A percentile compares a stretch with the other conserved stretches of the same genome.
These are phyloP conservation scores for Melanomma pulvis-pyrius DNA, from an alignment of 495 filamentous ascomycete genomes.

Conservation along the genomic window DNA sequence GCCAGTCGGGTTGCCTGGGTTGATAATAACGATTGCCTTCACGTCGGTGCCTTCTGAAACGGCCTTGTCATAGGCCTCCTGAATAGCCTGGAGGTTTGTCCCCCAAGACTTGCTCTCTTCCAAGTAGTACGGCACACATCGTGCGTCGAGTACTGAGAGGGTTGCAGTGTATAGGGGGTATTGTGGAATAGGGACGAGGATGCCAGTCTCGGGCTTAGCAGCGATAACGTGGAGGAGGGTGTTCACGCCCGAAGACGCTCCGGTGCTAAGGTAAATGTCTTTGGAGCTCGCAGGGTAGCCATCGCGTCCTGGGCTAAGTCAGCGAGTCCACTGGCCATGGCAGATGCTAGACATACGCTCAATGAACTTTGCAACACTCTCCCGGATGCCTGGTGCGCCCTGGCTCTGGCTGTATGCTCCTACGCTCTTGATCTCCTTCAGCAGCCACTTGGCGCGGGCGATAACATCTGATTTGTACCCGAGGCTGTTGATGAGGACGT, in stretches of 20 bases:
- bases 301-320: constrained; percentile 64
- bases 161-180: constrained; percentile 98
- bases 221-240: constrained; percentile 91
- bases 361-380: constrained; percentile 91
- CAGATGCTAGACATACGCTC: constrained; percentile 58
- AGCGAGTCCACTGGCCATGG: neutral
- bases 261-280: constrained; percentile 83
- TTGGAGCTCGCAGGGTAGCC: constrained; percentile 77
- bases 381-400: constrained; percentile 78
- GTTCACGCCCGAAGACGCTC: constrained; percentile 92
- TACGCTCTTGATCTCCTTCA: constrained; percentile 83
- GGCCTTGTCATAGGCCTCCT: constrained; percentile 68
- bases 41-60: constrained; percentile 76
- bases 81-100: constrained; percentile 78
- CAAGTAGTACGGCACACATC: constrained; percentile 88
- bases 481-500: constrained; percentile 64
- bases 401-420: constrained; percentile 96
- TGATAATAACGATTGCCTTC: constrained; percentile 92
- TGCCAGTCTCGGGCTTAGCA: constrained; percentile 72
- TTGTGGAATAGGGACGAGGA: constrained; percentile 94
- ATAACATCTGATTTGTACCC: constrained; percentile 89
- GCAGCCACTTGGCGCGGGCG: constrained; percentile 74
- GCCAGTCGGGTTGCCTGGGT: constrained; percentile 96
- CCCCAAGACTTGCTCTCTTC: constrained; percentile 85
- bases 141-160: constrained; percentile 79